phyloP scores from a whole-genome alignment of 225 moss, liverwort and hornwort species.

The Sphagnum tenellum region DNA sequence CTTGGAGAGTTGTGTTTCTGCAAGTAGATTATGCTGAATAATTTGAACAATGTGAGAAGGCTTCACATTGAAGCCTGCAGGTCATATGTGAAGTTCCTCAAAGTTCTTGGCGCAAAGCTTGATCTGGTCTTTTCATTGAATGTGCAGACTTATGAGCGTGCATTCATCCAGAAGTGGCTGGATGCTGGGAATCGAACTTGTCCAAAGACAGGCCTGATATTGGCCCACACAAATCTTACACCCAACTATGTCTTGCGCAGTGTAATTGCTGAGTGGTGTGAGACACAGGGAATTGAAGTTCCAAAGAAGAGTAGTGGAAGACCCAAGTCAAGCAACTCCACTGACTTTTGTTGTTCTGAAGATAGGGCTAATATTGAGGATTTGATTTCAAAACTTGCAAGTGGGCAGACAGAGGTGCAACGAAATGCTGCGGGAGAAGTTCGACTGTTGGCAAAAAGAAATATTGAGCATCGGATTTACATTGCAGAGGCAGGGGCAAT shows the following conservation, averaged over 20 bases:
- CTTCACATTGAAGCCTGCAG: too few species aligned
- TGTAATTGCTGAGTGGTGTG: constrained; percentile 80
- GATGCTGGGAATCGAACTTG: constrained; percentile 57
- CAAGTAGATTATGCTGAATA: too few species aligned
- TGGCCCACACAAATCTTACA: constrained; percentile 49
- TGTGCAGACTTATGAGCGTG: constrained; percentile 72
- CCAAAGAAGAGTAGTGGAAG: constrained; percentile 26
- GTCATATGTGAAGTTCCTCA: too few species aligned
- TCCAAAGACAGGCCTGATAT: constrained; percentile 40
- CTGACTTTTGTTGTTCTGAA: constrained; percentile 17
- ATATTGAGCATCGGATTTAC: constrained; percentile 59
- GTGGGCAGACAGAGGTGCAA: constrained; percentile 38
- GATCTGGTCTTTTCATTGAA: background rate
- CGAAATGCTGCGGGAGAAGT: constrained; percentile 45
- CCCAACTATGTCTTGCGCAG: constrained; percentile 80
- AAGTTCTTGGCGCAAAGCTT: too few species aligned
- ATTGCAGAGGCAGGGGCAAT: constrained; percentile 76
- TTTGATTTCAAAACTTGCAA: constrained; percentile 47
- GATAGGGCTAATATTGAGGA: constrained; percentile 52
- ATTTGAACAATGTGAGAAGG: too few species aligned
- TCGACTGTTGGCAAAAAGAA: constrained; percentile 45
- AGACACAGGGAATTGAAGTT: constrained; percentile 37
- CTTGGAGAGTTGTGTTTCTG: too few species aligned
- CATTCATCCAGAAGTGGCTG: constrained; percentile 80
- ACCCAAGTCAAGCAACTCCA: constrained; percentile 2